These are phyloP conservation scores for Candida albicans DNA, from an alignment of 1,139 yeast species.

Conservation along the genomic window DNA sequence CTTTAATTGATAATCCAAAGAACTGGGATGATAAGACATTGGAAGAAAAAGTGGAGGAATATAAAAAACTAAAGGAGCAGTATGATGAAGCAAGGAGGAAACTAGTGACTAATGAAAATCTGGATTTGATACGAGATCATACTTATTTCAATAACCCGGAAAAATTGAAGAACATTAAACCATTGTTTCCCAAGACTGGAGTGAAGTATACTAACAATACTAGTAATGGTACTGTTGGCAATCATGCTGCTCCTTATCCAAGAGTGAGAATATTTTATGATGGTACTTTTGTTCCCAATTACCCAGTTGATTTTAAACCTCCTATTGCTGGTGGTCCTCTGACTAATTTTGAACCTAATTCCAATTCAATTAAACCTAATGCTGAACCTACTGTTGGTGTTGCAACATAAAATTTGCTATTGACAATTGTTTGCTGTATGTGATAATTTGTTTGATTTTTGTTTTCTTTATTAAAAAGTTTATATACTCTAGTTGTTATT, in stretches of 20 bases:
- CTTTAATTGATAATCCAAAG: no score
- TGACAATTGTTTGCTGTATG: not conserved
- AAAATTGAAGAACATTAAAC: not conserved
- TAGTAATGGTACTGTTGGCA: not conserved
- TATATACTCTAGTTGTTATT: no score
- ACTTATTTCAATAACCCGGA: conserved; percentile 2
- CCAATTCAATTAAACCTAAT: not conserved
- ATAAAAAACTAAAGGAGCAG: not conserved
- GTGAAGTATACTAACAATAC: not conserved
- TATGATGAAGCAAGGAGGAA: not conserved
- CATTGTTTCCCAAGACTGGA: not conserved
- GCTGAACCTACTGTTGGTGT: no score
- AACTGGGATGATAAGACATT: not conserved
- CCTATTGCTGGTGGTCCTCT: conserved; percentile 3
- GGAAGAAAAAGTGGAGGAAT: not conserved
- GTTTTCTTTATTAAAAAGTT: no score
- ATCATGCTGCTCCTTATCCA: not conserved
- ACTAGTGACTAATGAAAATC: not conserved
- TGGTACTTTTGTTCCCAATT: conserved; percentile 5
- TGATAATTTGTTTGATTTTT: no score
- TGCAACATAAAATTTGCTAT: not conserved
- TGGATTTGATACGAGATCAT: conserved; percentile 1
- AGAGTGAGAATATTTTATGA: conserved; percentile 1
- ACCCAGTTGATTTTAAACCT: conserved; percentile 4
- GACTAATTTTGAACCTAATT: not conserved